These are phyloP conservation scores for Beta vulgaris DNA, from an alignment of 148 eudicot genomes.

Conservation along the genomic window DNA sequence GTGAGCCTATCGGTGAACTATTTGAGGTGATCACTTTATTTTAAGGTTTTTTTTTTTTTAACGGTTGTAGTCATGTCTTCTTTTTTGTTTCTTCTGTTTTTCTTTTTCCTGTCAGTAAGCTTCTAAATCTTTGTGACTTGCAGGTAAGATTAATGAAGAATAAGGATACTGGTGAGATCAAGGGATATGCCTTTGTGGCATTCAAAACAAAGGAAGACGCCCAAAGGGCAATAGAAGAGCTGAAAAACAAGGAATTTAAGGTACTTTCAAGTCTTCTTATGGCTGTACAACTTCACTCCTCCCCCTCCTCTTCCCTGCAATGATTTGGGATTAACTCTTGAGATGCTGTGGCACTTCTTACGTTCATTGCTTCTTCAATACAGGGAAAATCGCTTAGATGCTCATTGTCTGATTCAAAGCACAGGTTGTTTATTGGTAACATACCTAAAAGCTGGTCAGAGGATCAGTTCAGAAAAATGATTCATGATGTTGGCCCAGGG, in stretches of 20 bases:
- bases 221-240: constrained; percentile 77
- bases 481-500: constrained; percentile 90
- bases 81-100: neutral
- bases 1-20: constrained; percentile 80
- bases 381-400: constrained; percentile 90
- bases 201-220: constrained; percentile 73
- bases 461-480: constrained; percentile 71
- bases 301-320: neutral
- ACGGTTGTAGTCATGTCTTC: neutral
- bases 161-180: constrained; percentile 85
- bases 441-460: constrained; percentile 90
- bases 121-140: constrained; percentile 15
- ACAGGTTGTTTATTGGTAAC: constrained; percentile 87
- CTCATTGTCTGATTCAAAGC: constrained; percentile 82
- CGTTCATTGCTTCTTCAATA: constrained; percentile 5
- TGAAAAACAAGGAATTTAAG: constrained; percentile 88
- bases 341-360: neutral
- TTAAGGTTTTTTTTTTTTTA: neutral
- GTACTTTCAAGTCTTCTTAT: constrained; percentile 30
- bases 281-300: neutral
- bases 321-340: neutral
- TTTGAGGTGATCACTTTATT: constrained; percentile 50
- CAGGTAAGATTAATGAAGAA: constrained; percentile 83
- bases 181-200: constrained; percentile 90
- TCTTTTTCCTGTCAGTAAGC: neutral